phyloP scores from a whole-genome alignment of 331 rosid species.

The Pyracantha coccinea region DNA sequence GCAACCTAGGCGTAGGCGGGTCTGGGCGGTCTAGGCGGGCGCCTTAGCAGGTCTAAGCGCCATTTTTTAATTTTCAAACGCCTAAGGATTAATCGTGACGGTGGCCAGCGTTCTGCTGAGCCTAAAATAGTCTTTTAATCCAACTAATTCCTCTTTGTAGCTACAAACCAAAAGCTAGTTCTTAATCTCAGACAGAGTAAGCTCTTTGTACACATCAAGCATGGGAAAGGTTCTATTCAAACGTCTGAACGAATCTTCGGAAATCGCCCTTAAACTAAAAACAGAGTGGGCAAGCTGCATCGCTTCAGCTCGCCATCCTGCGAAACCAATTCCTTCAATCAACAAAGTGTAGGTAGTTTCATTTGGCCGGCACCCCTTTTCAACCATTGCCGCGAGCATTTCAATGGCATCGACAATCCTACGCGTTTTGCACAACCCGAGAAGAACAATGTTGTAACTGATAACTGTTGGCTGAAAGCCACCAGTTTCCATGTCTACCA shows the following conservation, averaged over 20 bases:
- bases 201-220: slow-evolving; percentile 62
- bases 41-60: no score
- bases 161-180: slow-evolving; percentile 14
- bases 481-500: slow-evolving; percentile 54
- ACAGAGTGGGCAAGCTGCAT: slow-evolving; percentile 64
- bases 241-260: slow-evolving; percentile 49
- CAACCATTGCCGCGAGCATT: slow-evolving; percentile 54
- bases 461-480: slow-evolving; percentile 44
- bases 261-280: slow-evolving; percentile 36
- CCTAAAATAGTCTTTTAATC: no score
- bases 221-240: slow-evolving; percentile 55
- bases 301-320: slow-evolving; percentile 67
- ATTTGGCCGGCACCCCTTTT: slow-evolving; percentile 54
- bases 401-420: slow-evolving; percentile 58
- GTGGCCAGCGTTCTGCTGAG: no score
- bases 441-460: slow-evolving; percentile 65
- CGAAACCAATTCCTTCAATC: slow-evolving; percentile 73
- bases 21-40: no score
- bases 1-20: no score
- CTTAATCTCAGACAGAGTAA: slow-evolving; percentile 42
- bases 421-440: slow-evolving; percentile 64
- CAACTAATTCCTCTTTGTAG: not conserved
- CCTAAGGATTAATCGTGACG: no score
- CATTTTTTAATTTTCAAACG: no score
- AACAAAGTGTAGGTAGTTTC: slow-evolving; percentile 63